Evolutionary conservation across 208 protist genomes (phyloP).

Genomic region (Wallacemonas collosoma): DNA sequence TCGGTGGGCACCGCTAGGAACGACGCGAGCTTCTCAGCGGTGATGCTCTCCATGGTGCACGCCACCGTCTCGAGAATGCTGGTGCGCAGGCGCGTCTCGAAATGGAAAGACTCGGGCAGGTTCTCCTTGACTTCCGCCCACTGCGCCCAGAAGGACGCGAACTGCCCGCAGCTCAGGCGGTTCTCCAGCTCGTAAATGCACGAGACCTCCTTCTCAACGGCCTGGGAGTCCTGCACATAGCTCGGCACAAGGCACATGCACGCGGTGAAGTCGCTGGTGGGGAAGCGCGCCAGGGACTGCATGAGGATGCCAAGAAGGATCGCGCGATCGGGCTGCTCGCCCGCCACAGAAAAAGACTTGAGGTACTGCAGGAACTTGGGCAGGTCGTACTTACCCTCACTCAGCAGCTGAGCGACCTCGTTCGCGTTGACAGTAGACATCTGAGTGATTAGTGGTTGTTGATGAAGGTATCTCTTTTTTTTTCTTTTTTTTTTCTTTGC

Average conservation of each 20-base stretch:
- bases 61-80: conserved; percentile 77
- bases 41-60: conserved; percentile 69
- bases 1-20: conserved; percentile 62
- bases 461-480: neutral
- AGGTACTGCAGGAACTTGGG: conserved; percentile 83
- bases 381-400: conserved; percentile 82
- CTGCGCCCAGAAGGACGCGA: conserved; percentile 79
- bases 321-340: conserved; percentile 72
- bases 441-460: neutral
- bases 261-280: conserved; percentile 83
- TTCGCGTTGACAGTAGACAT: conserved; percentile 61
- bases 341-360: conserved; percentile 61
- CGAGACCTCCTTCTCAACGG: conserved; percentile 77
- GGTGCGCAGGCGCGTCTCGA: conserved; percentile 74
- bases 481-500: neutral
- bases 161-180: conserved; percentile 79
- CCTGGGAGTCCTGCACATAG: conserved; percentile 77
- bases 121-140: conserved; percentile 68
- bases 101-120: conserved; percentile 74
- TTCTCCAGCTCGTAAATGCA: conserved; percentile 91
- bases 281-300: conserved; percentile 84
- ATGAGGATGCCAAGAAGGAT: conserved; percentile 80
- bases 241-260: conserved; percentile 85
- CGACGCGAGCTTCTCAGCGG: conserved; percentile 38
- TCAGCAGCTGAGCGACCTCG: conserved; percentile 76